Conservation (phyloP, 768 basidiomycete species). For the Hysterangium stoloniferum region DNA sequence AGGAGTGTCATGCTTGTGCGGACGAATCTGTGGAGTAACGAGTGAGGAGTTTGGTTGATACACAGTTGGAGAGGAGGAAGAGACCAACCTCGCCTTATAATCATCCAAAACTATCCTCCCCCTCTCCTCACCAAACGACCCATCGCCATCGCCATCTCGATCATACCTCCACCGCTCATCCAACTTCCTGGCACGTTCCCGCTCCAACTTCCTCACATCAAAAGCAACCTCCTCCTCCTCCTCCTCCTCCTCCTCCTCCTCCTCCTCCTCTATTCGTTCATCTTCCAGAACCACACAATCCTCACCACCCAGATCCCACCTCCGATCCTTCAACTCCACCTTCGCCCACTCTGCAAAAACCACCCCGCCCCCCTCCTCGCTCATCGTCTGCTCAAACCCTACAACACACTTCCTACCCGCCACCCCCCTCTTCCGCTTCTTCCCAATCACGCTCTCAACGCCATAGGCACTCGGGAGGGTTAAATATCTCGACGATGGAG, state of each 20-base stretch:
- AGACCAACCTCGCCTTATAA: slow-evolving; percentile 42
- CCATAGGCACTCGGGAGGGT: background rate
- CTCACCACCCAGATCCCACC: background rate
- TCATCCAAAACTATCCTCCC: too few species aligned
- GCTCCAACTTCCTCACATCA: too few species aligned
- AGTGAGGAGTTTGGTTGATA: slow-evolving; percentile 3
- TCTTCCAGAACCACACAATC: slow-evolving; percentile 1
- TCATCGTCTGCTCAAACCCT: slow-evolving; percentile 1
- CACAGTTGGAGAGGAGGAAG: background rate
- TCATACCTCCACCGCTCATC: slow-evolving; percentile 66
- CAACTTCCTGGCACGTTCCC: slow-evolving; percentile 37
- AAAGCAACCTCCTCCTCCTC: slow-evolving; percentile 16
- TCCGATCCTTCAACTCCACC: background rate
- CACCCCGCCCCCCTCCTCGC: background rate
- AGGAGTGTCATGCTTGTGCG: slow-evolving; percentile 49
- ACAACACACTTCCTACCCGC: background rate
- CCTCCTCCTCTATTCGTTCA: slow-evolving; percentile 15
- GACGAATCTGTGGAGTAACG: slow-evolving; percentile 36
- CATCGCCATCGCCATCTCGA: slow-evolving; percentile 43
- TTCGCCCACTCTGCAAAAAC: background rate
- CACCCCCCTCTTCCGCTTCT: background rate
- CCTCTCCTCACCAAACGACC: slow-evolving; percentile 53
- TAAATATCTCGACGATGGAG: too few species aligned
- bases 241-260: slow-evolving; percentile 21
- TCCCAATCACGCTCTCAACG: background rate